Conservation (phyloP, 495 filamentous ascomycete genomes). For the Podospora fimiseda region DNA sequence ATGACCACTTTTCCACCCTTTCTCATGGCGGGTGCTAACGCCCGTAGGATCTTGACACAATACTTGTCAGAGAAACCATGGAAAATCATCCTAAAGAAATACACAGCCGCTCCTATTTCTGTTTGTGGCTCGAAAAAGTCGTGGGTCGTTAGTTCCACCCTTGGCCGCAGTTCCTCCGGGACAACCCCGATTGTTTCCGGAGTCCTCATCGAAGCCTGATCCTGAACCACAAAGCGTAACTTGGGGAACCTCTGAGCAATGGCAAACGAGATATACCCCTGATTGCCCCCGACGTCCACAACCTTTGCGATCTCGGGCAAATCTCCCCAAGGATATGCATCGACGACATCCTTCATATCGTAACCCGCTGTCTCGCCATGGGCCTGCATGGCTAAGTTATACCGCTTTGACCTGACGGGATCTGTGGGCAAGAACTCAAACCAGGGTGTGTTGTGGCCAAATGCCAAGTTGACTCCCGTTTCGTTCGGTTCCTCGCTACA, state of each 20-base stretch:
- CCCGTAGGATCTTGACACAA: conserved; percentile 41
- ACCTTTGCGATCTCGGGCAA: conserved; percentile 12
- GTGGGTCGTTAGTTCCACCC: conserved; percentile 33
- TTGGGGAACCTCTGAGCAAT: conserved; percentile 18
- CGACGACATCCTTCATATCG: conserved; percentile 11
- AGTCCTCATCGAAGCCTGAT: conserved; percentile 19
- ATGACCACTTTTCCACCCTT: conserved; percentile 41
- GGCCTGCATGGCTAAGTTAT: conserved; percentile 22
- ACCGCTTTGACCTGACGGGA: conserved; percentile 12
- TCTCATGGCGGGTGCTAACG: conserved; percentile 45
- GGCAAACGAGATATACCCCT: conserved; percentile 22
- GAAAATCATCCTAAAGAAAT: conserved; percentile 49
- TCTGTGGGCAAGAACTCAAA: conserved; percentile 27
- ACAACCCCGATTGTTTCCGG: conserved; percentile 17
- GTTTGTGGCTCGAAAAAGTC: conserved; percentile 48
- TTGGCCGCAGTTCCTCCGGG: conserved; percentile 13
- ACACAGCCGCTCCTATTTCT: conserved; percentile 36
- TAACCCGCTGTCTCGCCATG: conserved; percentile 20
- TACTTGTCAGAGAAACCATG: conserved; percentile 53
- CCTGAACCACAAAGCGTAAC: conserved; percentile 23
- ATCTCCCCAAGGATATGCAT: conserved; percentile 23
- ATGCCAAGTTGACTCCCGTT: conserved; percentile 35
- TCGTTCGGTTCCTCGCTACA: conserved; percentile 29
- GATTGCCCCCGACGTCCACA: conserved; percentile 24
- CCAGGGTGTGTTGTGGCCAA: conserved; percentile 28